phyloP scores from a whole-genome alignment of 2,329 filamentous ascomycete genomes.

The Herpotrichia juniperi region DNA sequence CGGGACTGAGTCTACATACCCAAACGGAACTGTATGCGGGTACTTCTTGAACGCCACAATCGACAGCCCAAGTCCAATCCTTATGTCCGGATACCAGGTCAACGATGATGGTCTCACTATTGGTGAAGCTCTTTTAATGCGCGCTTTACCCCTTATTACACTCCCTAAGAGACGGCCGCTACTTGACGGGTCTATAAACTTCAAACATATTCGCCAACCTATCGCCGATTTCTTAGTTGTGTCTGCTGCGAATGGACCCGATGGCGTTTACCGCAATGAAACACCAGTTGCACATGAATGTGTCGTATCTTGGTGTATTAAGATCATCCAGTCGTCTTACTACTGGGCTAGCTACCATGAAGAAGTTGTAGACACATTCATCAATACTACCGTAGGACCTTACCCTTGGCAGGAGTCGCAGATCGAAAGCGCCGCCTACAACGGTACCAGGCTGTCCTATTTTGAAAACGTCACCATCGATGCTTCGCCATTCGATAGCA shows the following conservation, averaged over 20 bases:
- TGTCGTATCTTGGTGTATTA: slow-evolving; percentile 33
- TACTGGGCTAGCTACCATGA: slow-evolving; percentile 23
- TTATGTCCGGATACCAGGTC: slow-evolving; percentile 28
- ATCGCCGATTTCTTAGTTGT: slow-evolving; percentile 24
- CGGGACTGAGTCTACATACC: slow-evolving; percentile 5
- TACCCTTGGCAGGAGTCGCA: slow-evolving; percentile 18
- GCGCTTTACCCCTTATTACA: slow-evolving; percentile 15
- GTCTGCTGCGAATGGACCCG: neutral
- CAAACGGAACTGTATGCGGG: slow-evolving; percentile 29
- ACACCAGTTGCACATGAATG: slow-evolving; percentile 26
- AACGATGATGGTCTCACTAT: neutral
- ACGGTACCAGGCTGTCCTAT: slow-evolving; percentile 6
- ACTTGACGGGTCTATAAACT: slow-evolving; percentile 24
- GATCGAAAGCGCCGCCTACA: neutral
- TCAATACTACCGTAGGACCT: slow-evolving; percentile 12
- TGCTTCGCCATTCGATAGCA: neutral
- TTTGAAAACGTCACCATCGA: slow-evolving; percentile 16
- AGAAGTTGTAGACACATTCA: slow-evolving; percentile 6
- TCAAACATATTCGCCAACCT: slow-evolving; percentile 23
- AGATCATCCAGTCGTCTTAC: slow-evolving; percentile 32
- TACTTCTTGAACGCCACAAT: slow-evolving; percentile 31
- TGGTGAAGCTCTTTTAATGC: slow-evolving; percentile 20
- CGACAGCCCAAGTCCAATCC: neutral
- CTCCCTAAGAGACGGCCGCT: neutral
- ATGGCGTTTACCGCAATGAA: slow-evolving; percentile 13